Evolutionary conservation across 306 rosid genomes (phyloP), one percentile per base, ranked within the genome.

Genomic region (Biancaea sappan): DNA sequence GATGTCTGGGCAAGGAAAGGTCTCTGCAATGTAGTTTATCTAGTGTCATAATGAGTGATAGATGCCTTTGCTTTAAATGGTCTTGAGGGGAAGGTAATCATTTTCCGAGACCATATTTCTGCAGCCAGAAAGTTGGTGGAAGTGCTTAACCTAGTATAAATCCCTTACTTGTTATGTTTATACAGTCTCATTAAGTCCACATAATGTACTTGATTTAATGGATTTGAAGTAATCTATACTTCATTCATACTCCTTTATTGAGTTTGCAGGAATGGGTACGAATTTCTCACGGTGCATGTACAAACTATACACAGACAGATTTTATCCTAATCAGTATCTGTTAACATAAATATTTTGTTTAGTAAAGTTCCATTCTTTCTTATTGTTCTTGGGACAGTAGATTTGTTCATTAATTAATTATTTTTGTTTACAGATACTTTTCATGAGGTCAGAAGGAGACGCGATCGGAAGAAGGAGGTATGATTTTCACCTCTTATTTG

Each of bases 401-500:
- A 51, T 16, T 43, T 26, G 56, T 43, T 66, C 15, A 8, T 21
- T 24, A 64, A 13, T 44, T 29, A 43, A 7, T 66, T 44, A 16
- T 43, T 66, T 24, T 78, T 50, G 66, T 66, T 86, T 48, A 29
- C 91, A 92, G 97, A 92, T 83, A 92, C 97, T 51, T 92, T 92
- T 83, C 97, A 92, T 51, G 93, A 86, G 82, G 96, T 92, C 5
- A 85, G 82, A 74, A 83, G 84, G 71, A 92, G 84, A 47, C 93
- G 90, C 0, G 91, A 89, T 47, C 76, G 92, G 70, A 92, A 74
- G 73, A 92, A 92, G 82, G 96, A 89, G 85, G 97, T 89, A 79
- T 77, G 66, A n/a, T 60, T 28, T 35, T 18, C 18, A 26, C 22
- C 18, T n/a, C 29, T 73, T 41, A n/a, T 26, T 48, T 46, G 29